Evolutionary conservation across 2,329 filamentous ascomycete species (phyloP).

Genomic region (Fusarium duplospermum): DNA sequence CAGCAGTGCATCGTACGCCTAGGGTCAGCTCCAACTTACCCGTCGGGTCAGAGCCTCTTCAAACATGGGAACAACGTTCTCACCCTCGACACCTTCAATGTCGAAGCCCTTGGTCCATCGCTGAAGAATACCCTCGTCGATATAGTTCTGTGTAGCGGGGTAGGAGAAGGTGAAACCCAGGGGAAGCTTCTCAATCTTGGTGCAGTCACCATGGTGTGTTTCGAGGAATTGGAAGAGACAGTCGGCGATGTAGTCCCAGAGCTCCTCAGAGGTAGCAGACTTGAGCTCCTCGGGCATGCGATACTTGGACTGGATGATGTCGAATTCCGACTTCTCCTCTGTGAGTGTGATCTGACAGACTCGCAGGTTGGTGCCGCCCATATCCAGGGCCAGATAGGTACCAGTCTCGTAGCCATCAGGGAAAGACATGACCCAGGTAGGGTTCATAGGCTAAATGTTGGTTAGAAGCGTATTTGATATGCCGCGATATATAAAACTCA

Average conservation of each 20-base stretch:
- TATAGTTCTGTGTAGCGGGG: conserved; percentile 91
- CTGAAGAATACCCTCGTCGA: conserved; percentile 91
- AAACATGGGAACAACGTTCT: conserved; percentile 91
- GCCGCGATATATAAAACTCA: conserved; percentile 60
- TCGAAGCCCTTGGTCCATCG: conserved; percentile 99
- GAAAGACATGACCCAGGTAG: conserved; percentile 93
- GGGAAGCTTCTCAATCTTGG: conserved; percentile 73
- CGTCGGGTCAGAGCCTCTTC: conserved; percentile 78
- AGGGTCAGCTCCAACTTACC: conserved; percentile 41
- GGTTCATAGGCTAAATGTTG: conserved; percentile 87
- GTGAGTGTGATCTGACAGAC: conserved; percentile 94
- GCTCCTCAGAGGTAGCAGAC: conserved; percentile 82
- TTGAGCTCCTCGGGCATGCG: conserved; percentile 94
- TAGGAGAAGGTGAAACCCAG: conserved; percentile 98
- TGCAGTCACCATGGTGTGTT: conserved; percentile 78
- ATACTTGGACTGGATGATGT: conserved; percentile 97
- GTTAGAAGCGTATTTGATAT: conserved; percentile 31
- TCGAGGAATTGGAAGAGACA: conserved; percentile 92
- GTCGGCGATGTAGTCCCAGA: conserved; percentile 96
- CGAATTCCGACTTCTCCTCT: conserved; percentile 88
- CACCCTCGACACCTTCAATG: conserved; percentile 88
- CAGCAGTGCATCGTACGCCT: conserved; percentile 3
- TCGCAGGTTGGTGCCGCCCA: conserved; percentile 95
- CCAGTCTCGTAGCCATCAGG: conserved; percentile 89
- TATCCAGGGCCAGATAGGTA: conserved; percentile 89